phyloP scores from a whole-genome alignment of 148 eudicot species.

The Silene conica region DNA sequence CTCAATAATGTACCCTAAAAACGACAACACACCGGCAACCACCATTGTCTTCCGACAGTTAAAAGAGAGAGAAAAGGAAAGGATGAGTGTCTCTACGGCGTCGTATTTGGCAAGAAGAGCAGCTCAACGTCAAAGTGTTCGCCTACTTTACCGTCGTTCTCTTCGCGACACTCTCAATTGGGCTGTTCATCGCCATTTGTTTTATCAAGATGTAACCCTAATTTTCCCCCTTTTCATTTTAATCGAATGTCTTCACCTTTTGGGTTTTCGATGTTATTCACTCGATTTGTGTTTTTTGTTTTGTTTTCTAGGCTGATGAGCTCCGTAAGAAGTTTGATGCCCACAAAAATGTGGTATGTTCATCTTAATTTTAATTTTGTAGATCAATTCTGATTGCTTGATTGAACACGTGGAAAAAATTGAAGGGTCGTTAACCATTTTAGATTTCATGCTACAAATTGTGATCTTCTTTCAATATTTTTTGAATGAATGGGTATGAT shows the following conservation, averaged over 20 bases:
- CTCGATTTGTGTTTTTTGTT: neutral
- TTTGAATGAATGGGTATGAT: too few relatives aligned
- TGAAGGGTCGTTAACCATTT: too few relatives aligned
- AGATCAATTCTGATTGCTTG: neutral
- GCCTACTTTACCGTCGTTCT: constrained; percentile 68
- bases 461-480: neutral
- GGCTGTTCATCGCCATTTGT: constrained; percentile 98
- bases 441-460: neutral
- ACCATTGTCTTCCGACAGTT: too few relatives aligned
- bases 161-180: constrained; percentile 92
- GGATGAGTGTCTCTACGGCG: constrained; percentile 50
- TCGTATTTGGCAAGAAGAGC: constrained; percentile 77
- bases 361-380: neutral
- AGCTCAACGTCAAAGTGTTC: constrained; percentile 77
- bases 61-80: constrained; percentile 12
- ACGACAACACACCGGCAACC: too few relatives aligned
- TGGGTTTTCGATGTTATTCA: constrained; percentile 21
- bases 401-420: too few relatives aligned
- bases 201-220: constrained; percentile 69
- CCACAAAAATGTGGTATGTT: constrained; percentile 63
- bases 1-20: too few relatives aligned
- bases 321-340: constrained; percentile 81
- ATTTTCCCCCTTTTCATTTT: constrained; percentile 9
- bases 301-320: constrained; percentile 60
- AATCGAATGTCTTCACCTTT: constrained; percentile 14